phyloP scores from a whole-genome alignment of 495 filamentous ascomycete species.

The Neurospora sp. region DNA sequence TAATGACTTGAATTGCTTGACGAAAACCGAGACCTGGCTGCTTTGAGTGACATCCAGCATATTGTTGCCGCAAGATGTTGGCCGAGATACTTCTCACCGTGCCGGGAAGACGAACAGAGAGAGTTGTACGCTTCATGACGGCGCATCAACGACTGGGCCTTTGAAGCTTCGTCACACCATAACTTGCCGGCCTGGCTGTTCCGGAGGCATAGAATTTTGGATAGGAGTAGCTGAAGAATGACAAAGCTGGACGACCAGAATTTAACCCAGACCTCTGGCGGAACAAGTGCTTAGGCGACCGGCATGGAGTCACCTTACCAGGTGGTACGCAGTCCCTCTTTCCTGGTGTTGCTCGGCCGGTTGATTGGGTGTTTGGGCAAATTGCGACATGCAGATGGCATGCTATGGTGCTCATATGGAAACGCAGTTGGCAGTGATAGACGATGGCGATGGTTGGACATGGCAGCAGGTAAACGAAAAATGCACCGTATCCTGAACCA shows the following conservation, averaged over 20 bases:
- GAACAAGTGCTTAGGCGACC: background rate
- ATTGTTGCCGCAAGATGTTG: background rate
- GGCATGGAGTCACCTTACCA: background rate
- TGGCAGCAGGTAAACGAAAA: background rate
- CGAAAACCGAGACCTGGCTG: background rate
- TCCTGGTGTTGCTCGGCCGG: background rate
- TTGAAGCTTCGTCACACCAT: background rate
- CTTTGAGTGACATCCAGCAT: background rate
- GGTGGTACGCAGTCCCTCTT: background rate
- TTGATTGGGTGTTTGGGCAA: constrained; percentile 14
- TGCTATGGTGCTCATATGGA: background rate
- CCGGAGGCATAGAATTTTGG: background rate
- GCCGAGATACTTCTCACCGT: background rate
- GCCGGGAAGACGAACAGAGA: background rate
- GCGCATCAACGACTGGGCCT: background rate
- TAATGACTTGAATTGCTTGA: background rate
- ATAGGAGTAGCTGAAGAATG: background rate
- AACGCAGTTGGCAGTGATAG: background rate
- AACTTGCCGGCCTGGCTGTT: background rate
- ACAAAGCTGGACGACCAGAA: background rate
- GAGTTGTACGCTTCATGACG: background rate
- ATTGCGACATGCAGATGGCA: constrained; percentile 14
- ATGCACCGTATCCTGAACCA: background rate
- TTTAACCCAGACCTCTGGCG: background rate
- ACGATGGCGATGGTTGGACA: background rate